Base-by-base conservation (phyloP, 352 stramenopile species). In the Phytophthora macrochlamydospora region DNA sequence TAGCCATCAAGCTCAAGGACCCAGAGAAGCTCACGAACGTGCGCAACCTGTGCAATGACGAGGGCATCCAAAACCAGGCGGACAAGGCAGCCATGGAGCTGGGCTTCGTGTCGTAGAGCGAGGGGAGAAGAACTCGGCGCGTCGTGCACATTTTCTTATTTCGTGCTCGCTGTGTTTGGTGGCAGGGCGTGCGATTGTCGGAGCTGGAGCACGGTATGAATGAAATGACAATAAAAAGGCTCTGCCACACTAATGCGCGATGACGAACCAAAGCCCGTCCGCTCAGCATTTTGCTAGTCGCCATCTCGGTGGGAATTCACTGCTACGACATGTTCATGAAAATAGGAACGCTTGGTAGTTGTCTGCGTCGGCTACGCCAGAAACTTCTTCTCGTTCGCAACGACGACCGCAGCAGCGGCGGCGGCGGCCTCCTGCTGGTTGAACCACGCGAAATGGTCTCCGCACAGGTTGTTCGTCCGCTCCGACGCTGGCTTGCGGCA, bases 1-100 rank as follows among this genome's bases (percentile, higher is more conserved):
- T 94, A n/a, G 81, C 87, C 29, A 91, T 94, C 73, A 91, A 91
- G 68, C 73, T 89, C 31, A 94, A 94, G 65, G 87, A 94, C 57
- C 87, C 87, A 0, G 87, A 94, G 66, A 94, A 94, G 72, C 85
- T 94, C 65, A 93, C 87, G 54, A 93, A 72, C 31, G 87, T 94
- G 55, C 85, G 87, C 35, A 94, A 94, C 62, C 66, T 92, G 11
- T 92, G 83, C 51, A 84, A 85, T 43, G 82, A 92, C 62, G 65
- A 80, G 18, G 81, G 83, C 14, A 93, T 94, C 56, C 90, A 82
- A 62, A 84, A 80, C 65, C 83, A 91, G 37, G 85, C 86, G 2
- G 87, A 93, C 76, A 89, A 92, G 71, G 87, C 87, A 0, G 87
- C 87, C 29, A 85, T 93, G 58, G 83, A 93, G 24, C 59, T 95